phyloP scores from a whole-genome alignment of 2,329 filamentous ascomycete genomes.

The Ceratocystis huliohia region DNA sequence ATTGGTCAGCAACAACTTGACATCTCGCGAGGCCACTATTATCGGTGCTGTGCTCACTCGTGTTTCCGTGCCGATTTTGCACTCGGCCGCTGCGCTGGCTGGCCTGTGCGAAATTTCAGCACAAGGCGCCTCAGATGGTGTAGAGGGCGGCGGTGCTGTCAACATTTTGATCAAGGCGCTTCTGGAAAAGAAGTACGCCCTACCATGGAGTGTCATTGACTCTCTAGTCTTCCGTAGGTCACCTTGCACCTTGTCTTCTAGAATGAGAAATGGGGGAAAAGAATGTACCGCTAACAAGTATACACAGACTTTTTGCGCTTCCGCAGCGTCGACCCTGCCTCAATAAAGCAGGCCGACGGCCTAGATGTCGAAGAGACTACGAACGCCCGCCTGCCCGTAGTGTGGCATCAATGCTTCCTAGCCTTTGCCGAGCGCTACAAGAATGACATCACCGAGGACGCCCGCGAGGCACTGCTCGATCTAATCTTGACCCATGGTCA shows the following conservation, averaged over 20 bases:
- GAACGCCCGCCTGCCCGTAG: constrained; percentile 62
- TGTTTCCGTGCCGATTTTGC: constrained; percentile 77
- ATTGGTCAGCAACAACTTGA: constrained; percentile 73
- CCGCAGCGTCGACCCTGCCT: constrained; percentile 52
- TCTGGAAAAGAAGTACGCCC: constrained; percentile 90
- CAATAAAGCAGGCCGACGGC: constrained; percentile 36
- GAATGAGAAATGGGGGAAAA: not conserved
- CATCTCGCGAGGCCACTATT: constrained; percentile 81
- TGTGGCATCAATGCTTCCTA: constrained; percentile 91
- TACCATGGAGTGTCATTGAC: constrained; percentile 90
- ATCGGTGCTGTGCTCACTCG: constrained; percentile 74
- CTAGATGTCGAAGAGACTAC: constrained; percentile 43
- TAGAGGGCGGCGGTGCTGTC: constrained; percentile 78
- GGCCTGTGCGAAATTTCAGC: constrained; percentile 89
- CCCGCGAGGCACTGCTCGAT: constrained; percentile 81
- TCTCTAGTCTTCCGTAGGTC: constrained; percentile 60
- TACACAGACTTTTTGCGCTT: constrained; percentile 72
- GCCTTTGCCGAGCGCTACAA: constrained; percentile 90
- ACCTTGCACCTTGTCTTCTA: not conserved
- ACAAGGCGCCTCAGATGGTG: constrained; percentile 69
- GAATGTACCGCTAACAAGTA: not conserved
- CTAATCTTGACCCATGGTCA: constrained; percentile 75
- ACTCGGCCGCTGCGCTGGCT: constrained; percentile 84
- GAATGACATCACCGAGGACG: constrained; percentile 92
- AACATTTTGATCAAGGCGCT: constrained; percentile 92